These are phyloP conservation scores for Zymoseptoria pseudotritici DNA, from an alignment of 2,329 filamentous ascomycete species.

Conservation along the genomic window DNA sequence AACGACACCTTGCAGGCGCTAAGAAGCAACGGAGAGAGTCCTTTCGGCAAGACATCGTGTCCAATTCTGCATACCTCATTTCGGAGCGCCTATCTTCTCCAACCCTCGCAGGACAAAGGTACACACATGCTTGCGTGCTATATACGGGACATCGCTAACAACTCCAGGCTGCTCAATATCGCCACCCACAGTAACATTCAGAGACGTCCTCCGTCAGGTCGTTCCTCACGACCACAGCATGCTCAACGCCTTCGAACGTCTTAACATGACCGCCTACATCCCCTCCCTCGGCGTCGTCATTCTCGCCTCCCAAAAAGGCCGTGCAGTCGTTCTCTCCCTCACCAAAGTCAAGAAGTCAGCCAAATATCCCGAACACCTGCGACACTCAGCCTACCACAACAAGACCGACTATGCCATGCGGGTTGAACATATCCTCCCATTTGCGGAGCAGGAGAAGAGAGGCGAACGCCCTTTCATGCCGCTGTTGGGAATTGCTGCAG, in stretches of 20 bases:
- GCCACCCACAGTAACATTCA: conserved; percentile 32
- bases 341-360: conserved; percentile 34
- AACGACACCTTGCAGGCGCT: not conserved
- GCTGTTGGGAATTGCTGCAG: conserved; percentile 61
- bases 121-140: not conserved
- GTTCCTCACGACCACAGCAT: conserved; percentile 20
- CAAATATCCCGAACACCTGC: conserved; percentile 3
- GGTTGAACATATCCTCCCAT: conserved; percentile 52
- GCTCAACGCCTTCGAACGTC: conserved; percentile 39
- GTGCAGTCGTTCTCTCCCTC: conserved; percentile 55
- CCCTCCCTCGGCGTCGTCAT: conserved; percentile 65
- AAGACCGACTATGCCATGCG: conserved; percentile 39
- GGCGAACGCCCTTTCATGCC: conserved; percentile 42
- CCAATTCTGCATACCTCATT: conserved; percentile 37
- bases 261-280: conserved; percentile 58
- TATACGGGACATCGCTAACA: not conserved
- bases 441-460: conserved; percentile 45
- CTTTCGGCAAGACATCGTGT: conserved; percentile 16
- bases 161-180: conserved; percentile 1
- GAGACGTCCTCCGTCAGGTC: conserved; percentile 29
- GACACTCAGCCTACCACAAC: not conserved
- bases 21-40: not conserved
- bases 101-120: conserved; percentile 23
- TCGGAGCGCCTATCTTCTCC: conserved; percentile 38
- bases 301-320: conserved; percentile 58